These are phyloP conservation scores for Calendula officinalis DNA, from an alignment of 129 eudicot genomes.

Conservation along the genomic window DNA sequence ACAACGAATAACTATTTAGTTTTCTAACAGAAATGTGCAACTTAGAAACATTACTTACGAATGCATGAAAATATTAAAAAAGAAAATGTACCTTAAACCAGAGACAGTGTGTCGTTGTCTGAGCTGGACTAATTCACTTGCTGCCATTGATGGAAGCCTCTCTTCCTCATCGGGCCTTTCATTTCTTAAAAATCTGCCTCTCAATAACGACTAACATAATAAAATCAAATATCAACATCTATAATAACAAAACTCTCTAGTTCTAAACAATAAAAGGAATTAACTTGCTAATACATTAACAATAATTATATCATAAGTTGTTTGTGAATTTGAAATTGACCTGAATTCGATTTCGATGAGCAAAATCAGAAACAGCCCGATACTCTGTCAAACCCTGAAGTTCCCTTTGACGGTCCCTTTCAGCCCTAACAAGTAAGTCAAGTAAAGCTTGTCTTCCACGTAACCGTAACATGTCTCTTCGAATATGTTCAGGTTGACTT, in stretches of 20 bases:
- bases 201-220: constrained; percentile 63
- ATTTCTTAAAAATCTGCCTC: constrained; percentile 92
- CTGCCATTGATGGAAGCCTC: constrained; percentile 78
- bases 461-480: constrained; percentile 78
- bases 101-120: constrained; percentile 96
- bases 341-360: constrained; percentile 96
- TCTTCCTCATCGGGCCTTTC: constrained; percentile 86
- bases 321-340: constrained; percentile 35
- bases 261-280: not conserved
- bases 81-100: constrained; percentile 68
- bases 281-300: constrained; percentile 1
- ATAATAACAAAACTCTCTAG: constrained; percentile 4
- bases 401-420: constrained; percentile 90
- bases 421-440: constrained; percentile 87
- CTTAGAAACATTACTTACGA: not conserved
- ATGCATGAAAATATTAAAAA: not conserved
- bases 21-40: not conserved
- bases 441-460: constrained; percentile 95
- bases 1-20: not conserved
- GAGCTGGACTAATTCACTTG: constrained; percentile 78
- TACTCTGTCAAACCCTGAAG: constrained; percentile 80
- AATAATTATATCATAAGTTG: not conserved
- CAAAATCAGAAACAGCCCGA: constrained; percentile 98
- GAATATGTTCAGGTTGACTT: constrained; percentile 86
- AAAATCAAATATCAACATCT: constrained; percentile 25